Evolutionary conservation across 768 basidiomycete species (phyloP).

Genomic region (Rhizopogon vesiculosus): DNA sequence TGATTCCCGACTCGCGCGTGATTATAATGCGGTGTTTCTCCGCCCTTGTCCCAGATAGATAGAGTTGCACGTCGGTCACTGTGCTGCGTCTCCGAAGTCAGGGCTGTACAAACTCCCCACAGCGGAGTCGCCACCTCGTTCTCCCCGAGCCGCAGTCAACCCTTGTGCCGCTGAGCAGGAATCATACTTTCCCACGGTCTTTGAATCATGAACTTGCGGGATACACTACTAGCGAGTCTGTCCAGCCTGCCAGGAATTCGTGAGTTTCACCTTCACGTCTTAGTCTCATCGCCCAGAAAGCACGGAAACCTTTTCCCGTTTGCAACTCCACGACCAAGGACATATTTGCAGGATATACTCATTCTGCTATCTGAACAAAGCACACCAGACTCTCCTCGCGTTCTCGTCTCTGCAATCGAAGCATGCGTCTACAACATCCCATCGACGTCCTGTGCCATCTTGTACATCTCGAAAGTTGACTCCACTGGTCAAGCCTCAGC

Average conservation of each 20-base stretch:
- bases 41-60: neutral
- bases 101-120: neutral
- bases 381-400: constrained; percentile 40
- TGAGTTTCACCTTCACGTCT: constrained; percentile 70
- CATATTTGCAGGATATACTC: constrained; percentile 73
- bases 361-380: constrained; percentile 67
- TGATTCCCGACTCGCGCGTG: neutral
- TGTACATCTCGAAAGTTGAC: constrained; percentile 95
- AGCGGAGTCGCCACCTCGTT: too few relatives aligned
- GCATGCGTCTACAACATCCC: constrained; percentile 73
- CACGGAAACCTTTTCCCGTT: constrained; percentile 71
- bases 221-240: constrained; percentile 57
- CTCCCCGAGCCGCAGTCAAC: too few relatives aligned
- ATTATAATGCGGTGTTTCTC: neutral
- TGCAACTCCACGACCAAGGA: constrained; percentile 57
- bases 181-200: constrained; percentile 16
- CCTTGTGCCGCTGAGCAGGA: constrained; percentile 3
- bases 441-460: constrained; percentile 57
- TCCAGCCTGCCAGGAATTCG: constrained; percentile 58
- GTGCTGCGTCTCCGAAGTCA: too few relatives aligned
- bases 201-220: constrained; percentile 46
- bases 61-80: too few relatives aligned
- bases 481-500: constrained; percentile 70
- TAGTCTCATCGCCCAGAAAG: constrained; percentile 65
- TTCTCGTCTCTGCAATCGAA: constrained; percentile 79